A percentile compares a stretch with the other conserved stretches of the same genome.
These are phyloP conservation scores for Rhizopus stolonifer DNA, from an alignment of 371 early-diverging fungal genomes.

Conservation along the genomic window DNA sequence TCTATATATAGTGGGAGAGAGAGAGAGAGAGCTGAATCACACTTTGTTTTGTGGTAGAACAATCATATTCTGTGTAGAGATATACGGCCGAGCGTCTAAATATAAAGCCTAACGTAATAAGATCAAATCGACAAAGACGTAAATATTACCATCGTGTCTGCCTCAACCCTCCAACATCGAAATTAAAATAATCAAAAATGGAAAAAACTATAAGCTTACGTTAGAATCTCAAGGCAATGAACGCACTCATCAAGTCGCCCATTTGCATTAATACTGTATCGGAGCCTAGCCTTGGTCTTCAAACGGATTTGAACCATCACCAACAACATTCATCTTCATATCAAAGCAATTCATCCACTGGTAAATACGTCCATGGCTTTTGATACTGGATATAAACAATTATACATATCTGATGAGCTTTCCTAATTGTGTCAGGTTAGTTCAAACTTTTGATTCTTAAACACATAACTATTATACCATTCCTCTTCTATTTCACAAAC, in stretches of 20 bases:
- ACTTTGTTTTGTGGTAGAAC: conserved; percentile 5
- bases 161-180: conserved; percentile 6
- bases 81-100: conserved; percentile 2
- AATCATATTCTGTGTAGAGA: conserved; percentile 1
- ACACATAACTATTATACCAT: conserved; percentile 1
- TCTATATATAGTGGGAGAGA: neutral
- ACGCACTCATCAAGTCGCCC: conserved; percentile 2
- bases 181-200: conserved; percentile 4
- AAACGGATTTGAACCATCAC: conserved; percentile 1
- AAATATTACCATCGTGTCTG: conserved; percentile 8
- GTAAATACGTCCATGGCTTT: neutral
- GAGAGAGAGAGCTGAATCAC: neutral
- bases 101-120: conserved; percentile 6
- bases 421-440: neutral
- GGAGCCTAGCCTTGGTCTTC: neutral
- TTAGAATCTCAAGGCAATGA: conserved; percentile 2
- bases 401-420: neutral
- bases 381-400: neutral
- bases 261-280: neutral
- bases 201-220: neutral
- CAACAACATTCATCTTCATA: neutral
- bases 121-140: conserved; percentile 3
- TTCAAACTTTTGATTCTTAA: neutral
- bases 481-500: conserved; percentile 12
- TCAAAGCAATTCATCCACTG: neutral